These are phyloP conservation scores for Verticillium alfalfae DNA, from an alignment of 2,329 filamentous ascomycete genomes.

Conservation along the genomic window DNA sequence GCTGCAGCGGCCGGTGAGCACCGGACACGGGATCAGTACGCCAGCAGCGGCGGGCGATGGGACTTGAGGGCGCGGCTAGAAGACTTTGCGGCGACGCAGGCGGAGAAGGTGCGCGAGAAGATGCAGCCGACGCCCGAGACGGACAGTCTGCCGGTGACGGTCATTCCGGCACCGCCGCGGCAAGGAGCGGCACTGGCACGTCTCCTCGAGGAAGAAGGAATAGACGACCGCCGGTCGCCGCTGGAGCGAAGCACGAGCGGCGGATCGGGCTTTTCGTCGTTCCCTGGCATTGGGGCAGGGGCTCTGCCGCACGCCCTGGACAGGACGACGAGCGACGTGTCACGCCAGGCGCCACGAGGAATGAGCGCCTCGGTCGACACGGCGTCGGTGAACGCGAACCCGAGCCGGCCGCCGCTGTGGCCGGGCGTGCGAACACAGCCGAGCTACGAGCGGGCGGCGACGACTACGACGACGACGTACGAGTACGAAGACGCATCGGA, in stretches of 20 bases:
- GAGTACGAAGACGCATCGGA: conserved; percentile 10
- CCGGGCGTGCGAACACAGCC: conserved; percentile 29
- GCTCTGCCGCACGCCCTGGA: not conserved
- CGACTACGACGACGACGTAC: conserved; percentile 17
- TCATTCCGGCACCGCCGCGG: conserved; percentile 58
- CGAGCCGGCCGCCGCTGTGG: conserved; percentile 35
- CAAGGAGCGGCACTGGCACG: conserved; percentile 50
- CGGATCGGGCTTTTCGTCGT: conserved; percentile 6
- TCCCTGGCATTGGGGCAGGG: conserved; percentile 1
- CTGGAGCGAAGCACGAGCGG: conserved; percentile 5
- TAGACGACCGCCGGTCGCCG: conserved; percentile 1
- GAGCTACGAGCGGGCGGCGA: conserved; percentile 19
- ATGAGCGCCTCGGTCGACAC: conserved; percentile 1
- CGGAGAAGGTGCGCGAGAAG: conserved; percentile 53
- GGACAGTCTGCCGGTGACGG: conserved; percentile 50
- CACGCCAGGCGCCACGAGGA: not conserved
- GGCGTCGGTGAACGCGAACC: conserved; percentile 13
- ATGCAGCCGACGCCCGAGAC: conserved; percentile 49
- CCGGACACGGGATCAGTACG: conserved; percentile 14
- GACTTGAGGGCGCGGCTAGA: conserved; percentile 53
- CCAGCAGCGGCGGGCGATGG: conserved; percentile 32
- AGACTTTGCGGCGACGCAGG: conserved; percentile 55
- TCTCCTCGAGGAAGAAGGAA: conserved; percentile 49
- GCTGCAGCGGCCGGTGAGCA: conserved; percentile 1
- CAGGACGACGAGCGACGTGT: conserved; percentile 8